A percentile compares a stretch with the other conserved stretches of the same genome.
Evolutionary conservation across 2,329 filamentous ascomycete species (phyloP).

Genomic region (Diaporthe citri): DNA sequence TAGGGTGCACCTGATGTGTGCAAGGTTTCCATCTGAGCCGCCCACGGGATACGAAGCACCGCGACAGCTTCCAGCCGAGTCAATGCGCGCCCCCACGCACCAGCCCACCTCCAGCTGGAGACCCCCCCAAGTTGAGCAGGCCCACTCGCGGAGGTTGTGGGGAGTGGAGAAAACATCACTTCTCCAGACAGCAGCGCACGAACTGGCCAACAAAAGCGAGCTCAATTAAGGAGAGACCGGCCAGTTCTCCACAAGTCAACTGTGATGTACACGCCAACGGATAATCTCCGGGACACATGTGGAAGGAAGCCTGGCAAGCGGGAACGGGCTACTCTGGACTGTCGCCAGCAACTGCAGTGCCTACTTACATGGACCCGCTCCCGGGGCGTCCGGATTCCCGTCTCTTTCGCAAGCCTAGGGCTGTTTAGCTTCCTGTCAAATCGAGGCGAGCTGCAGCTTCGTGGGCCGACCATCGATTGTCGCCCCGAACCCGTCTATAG

Average conservation of each 20-base stretch:
- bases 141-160: conserved; percentile 27
- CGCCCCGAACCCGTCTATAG: background rate
- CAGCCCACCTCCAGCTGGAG: conserved; percentile 22
- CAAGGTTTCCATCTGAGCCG: background rate
- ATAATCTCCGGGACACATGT: background rate
- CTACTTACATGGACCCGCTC: background rate
- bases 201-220: background rate
- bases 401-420: conserved; percentile 12
- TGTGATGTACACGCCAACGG: background rate
- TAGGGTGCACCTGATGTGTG: background rate
- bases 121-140: conserved; percentile 12
- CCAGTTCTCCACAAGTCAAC: background rate
- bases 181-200: background rate
- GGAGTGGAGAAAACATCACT: conserved; percentile 27
- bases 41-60: background rate
- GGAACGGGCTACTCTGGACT: background rate
- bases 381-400: background rate
- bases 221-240: background rate
- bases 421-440: conserved; percentile 14
- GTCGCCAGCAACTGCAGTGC: background rate
- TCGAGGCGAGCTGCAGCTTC: conserved; percentile 8
- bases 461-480: conserved; percentile 18
- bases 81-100: conserved; percentile 17
- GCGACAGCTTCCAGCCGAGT: background rate
- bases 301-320: background rate